A percentile compares a stretch with the other conserved stretches of the same genome.
Conservation (phyloP, 768 basidiomycete genomes). For the Mycena indigotica region DNA sequence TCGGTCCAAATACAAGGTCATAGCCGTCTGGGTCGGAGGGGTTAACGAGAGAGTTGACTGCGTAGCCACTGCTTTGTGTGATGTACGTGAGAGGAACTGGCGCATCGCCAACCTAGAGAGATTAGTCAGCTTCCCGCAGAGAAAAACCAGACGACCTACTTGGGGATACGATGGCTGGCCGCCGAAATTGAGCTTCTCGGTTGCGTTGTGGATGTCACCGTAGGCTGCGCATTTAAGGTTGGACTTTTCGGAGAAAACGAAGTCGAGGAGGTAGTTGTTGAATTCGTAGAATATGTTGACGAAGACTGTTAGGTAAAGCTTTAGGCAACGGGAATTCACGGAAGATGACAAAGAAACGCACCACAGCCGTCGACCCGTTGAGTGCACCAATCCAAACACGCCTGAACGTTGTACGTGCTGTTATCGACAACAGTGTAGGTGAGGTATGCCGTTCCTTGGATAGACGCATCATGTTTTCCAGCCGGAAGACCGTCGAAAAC, state of each 20-base stretch:
- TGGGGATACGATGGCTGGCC: constrained; percentile 42
- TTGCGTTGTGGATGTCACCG: constrained; percentile 43
- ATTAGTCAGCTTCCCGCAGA: not conserved
- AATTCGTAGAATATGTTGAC: constrained; percentile 53
- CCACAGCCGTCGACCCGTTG: constrained; percentile 40
- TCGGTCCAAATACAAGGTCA: constrained; percentile 47
- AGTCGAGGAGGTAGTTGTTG: constrained; percentile 46
- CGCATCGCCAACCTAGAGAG: constrained; percentile 26
- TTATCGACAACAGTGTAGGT: constrained; percentile 50
- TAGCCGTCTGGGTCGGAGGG: constrained; percentile 47
- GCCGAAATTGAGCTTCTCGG: constrained; percentile 49
- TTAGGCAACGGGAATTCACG: not conserved
- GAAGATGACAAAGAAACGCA: constrained; percentile 28
- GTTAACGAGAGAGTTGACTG: constrained; percentile 38
- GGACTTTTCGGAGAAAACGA: constrained; percentile 39
- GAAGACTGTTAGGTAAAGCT: constrained; percentile 37
- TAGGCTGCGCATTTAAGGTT: constrained; percentile 53
- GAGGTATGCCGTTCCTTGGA: constrained; percentile 51
- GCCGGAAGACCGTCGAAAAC: constrained; percentile 44
- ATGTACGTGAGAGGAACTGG: constrained; percentile 38
- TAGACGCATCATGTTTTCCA: constrained; percentile 37
- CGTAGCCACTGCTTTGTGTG: constrained; percentile 46
- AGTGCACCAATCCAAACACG: constrained; percentile 44
- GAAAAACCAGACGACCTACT: not conserved
- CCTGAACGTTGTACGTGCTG: constrained; percentile 47